Percentiles rank a stretch among this genome's conserved stretches.
Conservation (phyloP, 106 monocot species). For the Alisma plantagoaquatica region DNA sequence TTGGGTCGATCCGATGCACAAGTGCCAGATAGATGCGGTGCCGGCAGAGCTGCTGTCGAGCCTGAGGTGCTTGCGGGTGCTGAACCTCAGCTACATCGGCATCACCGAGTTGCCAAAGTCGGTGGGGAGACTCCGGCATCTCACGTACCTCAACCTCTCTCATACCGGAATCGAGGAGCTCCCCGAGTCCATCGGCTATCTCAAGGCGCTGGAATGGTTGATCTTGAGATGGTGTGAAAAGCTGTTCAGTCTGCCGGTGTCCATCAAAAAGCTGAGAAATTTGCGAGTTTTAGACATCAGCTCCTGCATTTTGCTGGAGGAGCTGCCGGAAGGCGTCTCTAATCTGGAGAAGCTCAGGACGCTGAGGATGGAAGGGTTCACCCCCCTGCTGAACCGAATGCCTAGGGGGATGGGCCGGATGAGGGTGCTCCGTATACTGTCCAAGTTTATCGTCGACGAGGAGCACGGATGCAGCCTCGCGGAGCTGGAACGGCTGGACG, state of each 20-base stretch:
- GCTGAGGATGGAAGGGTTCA: not conserved
- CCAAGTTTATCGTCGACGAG: not conserved
- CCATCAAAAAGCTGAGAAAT: not conserved
- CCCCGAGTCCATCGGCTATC: not conserved
- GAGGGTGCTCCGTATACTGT: not conserved
- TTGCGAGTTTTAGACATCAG: not conserved
- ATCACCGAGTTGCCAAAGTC: slow-evolving; percentile 3
- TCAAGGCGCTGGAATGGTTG: not conserved
- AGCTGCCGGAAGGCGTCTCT: not conserved
- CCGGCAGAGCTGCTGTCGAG: not conserved
- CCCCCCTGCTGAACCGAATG: not conserved
- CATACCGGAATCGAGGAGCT: not conserved
- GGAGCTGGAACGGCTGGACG: not conserved
- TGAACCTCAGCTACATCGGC: not conserved
- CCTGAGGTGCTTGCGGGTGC: slow-evolving; percentile 1
- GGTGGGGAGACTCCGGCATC: not conserved
- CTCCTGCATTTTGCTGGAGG: not conserved
- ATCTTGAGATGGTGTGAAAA: not conserved
- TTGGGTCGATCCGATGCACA: not conserved
- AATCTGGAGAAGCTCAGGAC: not conserved
- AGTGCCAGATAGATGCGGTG: not conserved
- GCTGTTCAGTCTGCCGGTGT: not conserved
- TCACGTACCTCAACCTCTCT: not conserved
- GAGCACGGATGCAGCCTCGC: not conserved
- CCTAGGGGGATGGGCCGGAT: not conserved